Conservation (phyloP, 345 rosid species). For the Reutealis trisperma region DNA sequence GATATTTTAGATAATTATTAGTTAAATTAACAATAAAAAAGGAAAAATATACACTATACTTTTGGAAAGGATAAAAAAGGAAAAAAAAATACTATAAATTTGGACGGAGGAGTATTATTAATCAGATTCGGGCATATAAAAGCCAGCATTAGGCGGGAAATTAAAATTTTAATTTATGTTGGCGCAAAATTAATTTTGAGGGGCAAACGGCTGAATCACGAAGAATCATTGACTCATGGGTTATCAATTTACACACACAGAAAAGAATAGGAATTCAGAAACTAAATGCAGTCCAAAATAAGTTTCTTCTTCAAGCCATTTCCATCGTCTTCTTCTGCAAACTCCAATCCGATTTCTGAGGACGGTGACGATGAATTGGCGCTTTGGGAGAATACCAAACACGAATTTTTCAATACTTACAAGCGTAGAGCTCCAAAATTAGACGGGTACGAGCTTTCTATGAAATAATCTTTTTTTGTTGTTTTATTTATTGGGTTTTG, state of each 20-base stretch:
- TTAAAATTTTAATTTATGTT: neutral
- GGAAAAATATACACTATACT: too few relatives aligned
- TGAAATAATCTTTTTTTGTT: too few relatives aligned
- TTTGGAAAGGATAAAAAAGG: too few relatives aligned
- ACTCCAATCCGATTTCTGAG: neutral
- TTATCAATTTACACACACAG: neutral
- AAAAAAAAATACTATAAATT: too few relatives aligned
- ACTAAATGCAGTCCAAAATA: slow-evolving; percentile 71
- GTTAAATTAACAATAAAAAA: too few relatives aligned
- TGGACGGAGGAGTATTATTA: too few relatives aligned
- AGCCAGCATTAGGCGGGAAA: neutral
- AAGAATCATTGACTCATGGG: neutral
- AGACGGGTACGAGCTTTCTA: slow-evolving; percentile 9
- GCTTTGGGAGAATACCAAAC: slow-evolving; percentile 42
- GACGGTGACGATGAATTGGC: slow-evolving; percentile 45
- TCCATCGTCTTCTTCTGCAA: slow-evolving; percentile 24
- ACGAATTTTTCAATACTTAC: slow-evolving; percentile 48
- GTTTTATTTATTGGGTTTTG: neutral
- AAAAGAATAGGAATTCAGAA: neutral
- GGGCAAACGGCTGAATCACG: too few relatives aligned
- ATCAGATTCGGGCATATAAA: too few relatives aligned
- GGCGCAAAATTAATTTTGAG: neutral
- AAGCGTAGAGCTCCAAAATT: slow-evolving; percentile 43
- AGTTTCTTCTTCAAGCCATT: slow-evolving; percentile 67
- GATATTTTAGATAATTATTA: too few relatives aligned